phyloP scores from a whole-genome alignment of 2,329 filamentous ascomycete genomes.

The Ophiognomonia clavigignenti-juglandacearum region DNA sequence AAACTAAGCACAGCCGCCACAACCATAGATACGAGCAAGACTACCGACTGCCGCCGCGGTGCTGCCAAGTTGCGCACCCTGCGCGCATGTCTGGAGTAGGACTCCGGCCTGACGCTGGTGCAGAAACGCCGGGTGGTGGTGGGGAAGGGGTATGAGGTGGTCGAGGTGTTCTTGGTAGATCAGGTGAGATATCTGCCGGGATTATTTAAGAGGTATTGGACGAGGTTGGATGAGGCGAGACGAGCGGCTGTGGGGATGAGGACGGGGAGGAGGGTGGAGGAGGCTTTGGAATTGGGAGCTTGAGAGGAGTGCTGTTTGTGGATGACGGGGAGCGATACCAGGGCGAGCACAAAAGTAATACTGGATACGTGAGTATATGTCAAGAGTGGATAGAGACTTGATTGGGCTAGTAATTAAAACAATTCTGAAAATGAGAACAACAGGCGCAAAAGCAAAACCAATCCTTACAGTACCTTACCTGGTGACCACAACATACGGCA shows the following conservation, averaged over 20 bases:
- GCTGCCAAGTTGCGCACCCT: neutral
- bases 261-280: constrained; percentile 1
- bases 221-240: neutral
- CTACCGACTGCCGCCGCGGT: neutral
- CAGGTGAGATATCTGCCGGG: neutral
- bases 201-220: neutral
- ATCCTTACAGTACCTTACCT: no score
- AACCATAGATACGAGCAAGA: no score
- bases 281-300: neutral
- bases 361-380: no score
- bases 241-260: constrained; percentile 1
- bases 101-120: constrained; percentile 1
- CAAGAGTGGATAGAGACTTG: no score
- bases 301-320: neutral
- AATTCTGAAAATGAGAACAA: no score
- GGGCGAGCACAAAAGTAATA: no score
- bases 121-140: constrained; percentile 2
- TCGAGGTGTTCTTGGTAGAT: neutral
- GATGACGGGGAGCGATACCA: no score
- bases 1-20: no score
- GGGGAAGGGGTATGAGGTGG: neutral
- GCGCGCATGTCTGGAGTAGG: constrained; percentile 6
- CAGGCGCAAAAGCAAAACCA: no score
- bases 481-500: no score
- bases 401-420: no score